Evolutionary conservation across 2,329 filamentous ascomycete species (phyloP).

Genomic region (Dendrostoma leiphaemia): DNA sequence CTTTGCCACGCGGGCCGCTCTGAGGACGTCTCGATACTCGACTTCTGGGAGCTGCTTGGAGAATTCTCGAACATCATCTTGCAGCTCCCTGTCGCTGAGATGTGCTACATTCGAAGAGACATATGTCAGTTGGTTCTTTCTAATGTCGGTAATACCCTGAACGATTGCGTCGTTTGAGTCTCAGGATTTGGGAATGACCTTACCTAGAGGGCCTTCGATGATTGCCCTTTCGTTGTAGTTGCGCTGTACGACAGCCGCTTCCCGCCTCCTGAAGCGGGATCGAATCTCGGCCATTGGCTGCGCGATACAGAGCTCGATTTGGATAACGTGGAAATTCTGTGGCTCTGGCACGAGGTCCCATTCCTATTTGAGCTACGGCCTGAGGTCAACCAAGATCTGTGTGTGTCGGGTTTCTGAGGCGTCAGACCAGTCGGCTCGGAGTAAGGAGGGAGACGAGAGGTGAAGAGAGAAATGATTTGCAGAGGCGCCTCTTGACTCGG

Average conservation of each 20-base stretch:
- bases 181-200: background rate
- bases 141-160: too few relatives aligned
- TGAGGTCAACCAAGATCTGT: too few relatives aligned
- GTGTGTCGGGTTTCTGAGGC: too few relatives aligned
- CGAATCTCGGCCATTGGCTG: background rate
- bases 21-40: conserved; percentile 28
- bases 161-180: too few relatives aligned
- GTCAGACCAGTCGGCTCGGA: too few relatives aligned
- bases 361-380: too few relatives aligned
- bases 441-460: too few relatives aligned
- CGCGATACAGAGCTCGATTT: too few relatives aligned
- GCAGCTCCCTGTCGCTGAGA: conserved; percentile 35
- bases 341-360: too few relatives aligned
- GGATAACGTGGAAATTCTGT: background rate
- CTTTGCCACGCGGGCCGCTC: conserved; percentile 40
- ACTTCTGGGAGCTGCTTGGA: conserved; percentile 29
- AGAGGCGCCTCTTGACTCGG: too few relatives aligned
- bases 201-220: conserved; percentile 16
- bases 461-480: too few relatives aligned
- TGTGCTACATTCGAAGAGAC: conserved; percentile 31
- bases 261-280: background rate
- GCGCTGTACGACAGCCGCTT: conserved; percentile 3
- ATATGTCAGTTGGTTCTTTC: background rate
- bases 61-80: conserved; percentile 34
- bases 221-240: conserved; percentile 9